Conservation (phyloP, 1,284 basidiomycete genomes). For the Trichosporon inkin region DNA sequence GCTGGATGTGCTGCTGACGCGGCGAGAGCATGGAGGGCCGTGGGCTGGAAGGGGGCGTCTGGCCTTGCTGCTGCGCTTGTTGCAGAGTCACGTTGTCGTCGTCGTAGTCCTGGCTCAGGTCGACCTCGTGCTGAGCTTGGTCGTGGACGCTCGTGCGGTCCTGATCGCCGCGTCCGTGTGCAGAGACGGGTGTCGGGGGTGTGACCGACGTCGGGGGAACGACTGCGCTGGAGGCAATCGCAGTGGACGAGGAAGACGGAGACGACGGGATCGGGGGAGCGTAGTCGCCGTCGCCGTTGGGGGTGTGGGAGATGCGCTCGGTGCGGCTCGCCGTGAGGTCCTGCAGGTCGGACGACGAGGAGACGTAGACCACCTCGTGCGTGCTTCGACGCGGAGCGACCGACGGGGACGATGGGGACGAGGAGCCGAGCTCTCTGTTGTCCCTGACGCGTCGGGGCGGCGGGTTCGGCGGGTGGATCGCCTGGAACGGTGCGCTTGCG, state of each 20-base stretch:
- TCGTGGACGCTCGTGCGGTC: neutral
- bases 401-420: neutral
- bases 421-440: neutral
- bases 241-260: neutral
- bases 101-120: neutral
- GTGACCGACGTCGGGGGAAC: constrained; percentile 1
- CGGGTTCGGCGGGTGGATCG: constrained; percentile 1
- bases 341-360: constrained; percentile 16
- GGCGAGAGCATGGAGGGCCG: neutral
- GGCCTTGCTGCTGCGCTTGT: neutral
- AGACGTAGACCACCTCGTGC: constrained; percentile 34
- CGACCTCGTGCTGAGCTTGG: neutral
- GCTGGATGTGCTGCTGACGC: neutral
- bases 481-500: neutral
- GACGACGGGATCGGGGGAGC: neutral
- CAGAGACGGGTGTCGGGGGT: neutral
- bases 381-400: constrained; percentile 25
- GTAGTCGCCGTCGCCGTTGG: constrained; percentile 14
- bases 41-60: neutral
- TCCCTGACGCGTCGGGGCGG: constrained; percentile 4
- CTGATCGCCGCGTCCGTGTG: neutral
- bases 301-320: constrained; percentile 12
- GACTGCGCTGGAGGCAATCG: too few relatives aligned
- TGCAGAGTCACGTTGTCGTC: neutral
- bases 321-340: neutral